Evolutionary conservation across 805 yeast genomes (phyloP).

Genomic region (Candida chauliodis): DNA sequence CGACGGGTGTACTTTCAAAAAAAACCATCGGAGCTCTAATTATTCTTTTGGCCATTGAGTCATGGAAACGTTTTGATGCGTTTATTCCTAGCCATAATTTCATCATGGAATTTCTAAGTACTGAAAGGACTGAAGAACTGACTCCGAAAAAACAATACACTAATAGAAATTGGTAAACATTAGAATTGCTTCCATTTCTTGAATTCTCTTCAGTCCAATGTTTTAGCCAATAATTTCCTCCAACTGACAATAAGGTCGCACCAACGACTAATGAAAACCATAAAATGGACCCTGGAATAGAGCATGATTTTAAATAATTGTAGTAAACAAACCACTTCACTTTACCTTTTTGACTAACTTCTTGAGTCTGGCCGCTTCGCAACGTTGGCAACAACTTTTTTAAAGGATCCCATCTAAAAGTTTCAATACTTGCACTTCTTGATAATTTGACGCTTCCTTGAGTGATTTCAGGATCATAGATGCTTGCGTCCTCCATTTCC

Average conservation of each 20-base stretch:
- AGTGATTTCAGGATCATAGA: not conserved
- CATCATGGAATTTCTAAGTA: constrained; percentile 45
- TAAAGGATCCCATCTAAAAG: constrained; percentile 45
- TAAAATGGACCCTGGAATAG: constrained; percentile 44
- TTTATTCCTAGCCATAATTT: constrained; percentile 52
- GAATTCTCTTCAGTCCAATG: constrained; percentile 61
- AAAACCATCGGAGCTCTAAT: constrained; percentile 61
- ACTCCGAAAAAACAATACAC: constrained; percentile 57
- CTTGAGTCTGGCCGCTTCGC: constrained; percentile 39
- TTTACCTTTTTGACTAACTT: constrained; percentile 53
- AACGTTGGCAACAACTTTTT: constrained; percentile 25
- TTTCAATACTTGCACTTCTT: constrained; percentile 53
- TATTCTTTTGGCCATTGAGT: constrained; percentile 52
- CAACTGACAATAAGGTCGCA: constrained; percentile 30
- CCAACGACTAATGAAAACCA: constrained; percentile 23
- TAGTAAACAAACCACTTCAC: constrained; percentile 53
- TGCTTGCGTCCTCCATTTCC: not conserved
- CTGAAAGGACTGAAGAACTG: constrained; percentile 45
- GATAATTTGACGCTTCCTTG: not conserved
- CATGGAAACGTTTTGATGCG: constrained; percentile 55
- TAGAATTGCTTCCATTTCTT: constrained; percentile 35
- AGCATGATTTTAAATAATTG: constrained; percentile 59
- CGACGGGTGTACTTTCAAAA: constrained; percentile 68
- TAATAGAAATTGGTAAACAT: constrained; percentile 46
- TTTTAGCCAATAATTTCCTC: constrained; percentile 62